Percentiles rank a stretch among this genome's conserved stretches.
Conservation (phyloP, 192 early-diverging fungal genomes). For the Linnemannia elongata region DNA sequence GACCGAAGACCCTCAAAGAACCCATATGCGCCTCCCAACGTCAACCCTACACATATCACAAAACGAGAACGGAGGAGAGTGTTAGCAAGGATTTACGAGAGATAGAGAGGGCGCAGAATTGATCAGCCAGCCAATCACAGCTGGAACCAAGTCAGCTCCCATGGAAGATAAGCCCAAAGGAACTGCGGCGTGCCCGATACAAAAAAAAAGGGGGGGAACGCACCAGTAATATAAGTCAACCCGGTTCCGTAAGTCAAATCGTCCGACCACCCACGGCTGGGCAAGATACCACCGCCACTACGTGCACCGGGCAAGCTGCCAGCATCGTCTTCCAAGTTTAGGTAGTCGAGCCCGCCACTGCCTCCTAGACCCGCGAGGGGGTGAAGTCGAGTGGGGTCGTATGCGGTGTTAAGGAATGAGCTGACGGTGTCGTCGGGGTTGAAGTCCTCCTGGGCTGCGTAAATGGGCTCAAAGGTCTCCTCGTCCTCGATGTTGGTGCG, state of each 20-base stretch:
- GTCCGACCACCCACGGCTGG: constrained; percentile 81
- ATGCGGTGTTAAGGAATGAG: constrained; percentile 58
- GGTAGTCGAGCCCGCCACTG: constrained; percentile 63
- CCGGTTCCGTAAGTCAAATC: constrained; percentile 87
- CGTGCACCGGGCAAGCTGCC: constrained; percentile 37
- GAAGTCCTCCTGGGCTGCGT: constrained; percentile 39
- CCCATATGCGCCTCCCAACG: constrained; percentile 78
- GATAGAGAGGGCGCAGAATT: not conserved
- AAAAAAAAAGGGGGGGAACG: not conserved
- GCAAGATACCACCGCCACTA: constrained; percentile 59
- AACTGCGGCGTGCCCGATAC: not conserved
- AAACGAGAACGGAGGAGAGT: too few species aligned
- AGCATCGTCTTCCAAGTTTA: constrained; percentile 57
- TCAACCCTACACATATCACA: constrained; percentile 51
- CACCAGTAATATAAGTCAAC: constrained; percentile 77
- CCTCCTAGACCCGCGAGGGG: constrained; percentile 62
- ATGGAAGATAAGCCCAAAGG: not conserved
- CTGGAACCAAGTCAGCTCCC: not conserved
- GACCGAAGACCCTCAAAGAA: constrained; percentile 76
- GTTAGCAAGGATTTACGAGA: not conserved
- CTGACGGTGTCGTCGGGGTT: constrained; percentile 59
- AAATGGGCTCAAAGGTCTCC: constrained; percentile 30
- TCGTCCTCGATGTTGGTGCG: constrained; percentile 38
- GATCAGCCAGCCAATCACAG: not conserved
- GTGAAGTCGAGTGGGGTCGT: constrained; percentile 53